Evolutionary conservation across 495 filamentous ascomycete species (phyloP), one percentile per base, ranked within the genome.

Genomic region (Amniculicola lignicola): DNA sequence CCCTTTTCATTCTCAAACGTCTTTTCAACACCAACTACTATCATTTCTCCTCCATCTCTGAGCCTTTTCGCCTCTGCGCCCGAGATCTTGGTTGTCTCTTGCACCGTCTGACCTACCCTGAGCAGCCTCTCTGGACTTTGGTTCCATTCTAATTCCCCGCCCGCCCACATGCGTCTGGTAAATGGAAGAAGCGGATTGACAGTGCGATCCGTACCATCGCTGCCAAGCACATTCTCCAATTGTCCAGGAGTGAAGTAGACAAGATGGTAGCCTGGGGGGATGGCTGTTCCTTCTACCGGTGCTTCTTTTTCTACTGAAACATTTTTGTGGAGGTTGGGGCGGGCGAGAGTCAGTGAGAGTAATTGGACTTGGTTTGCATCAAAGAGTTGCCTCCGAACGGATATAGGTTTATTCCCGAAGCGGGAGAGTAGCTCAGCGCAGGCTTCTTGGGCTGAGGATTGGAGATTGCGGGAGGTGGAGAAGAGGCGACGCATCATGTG

Each of bases 141-240:
- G 5, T 68, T 70, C 80, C 79, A 84, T n/a, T 62, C 44, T 21
- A 84, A 72, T 51, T 74, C 70, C 0, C 88, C 89, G 22, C 87
- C 88, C 2, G 85, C 86, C 89, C 89, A 94, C 81, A 94, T 84
- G 21, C 88, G 80, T 19, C 85, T 75, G 21, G 74, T 78, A 54
- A 82, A 91, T 0, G 84, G 82, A 0, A 52, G 25, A 2, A 80
- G 78, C 0, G 89, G 88, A 37, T 77, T 83, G 54, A 90, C 87
- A 1, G 78, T 78, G 2, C 72, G 68, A 68, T 92, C 89, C 1
- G 86, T 87, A 28, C 88, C 88, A 69, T 94, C 89, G 2, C 69
- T 63, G 1, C 83, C 77, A 3, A 91, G 77, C 2, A 77, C 63
- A 2, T 54, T 4, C 23, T 60, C 51, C 1, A 60, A 12, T 9